Evolutionary conservation across 2,329 filamentous ascomycete species (phyloP).

Genomic region (Cryphonectria naterciae): DNA sequence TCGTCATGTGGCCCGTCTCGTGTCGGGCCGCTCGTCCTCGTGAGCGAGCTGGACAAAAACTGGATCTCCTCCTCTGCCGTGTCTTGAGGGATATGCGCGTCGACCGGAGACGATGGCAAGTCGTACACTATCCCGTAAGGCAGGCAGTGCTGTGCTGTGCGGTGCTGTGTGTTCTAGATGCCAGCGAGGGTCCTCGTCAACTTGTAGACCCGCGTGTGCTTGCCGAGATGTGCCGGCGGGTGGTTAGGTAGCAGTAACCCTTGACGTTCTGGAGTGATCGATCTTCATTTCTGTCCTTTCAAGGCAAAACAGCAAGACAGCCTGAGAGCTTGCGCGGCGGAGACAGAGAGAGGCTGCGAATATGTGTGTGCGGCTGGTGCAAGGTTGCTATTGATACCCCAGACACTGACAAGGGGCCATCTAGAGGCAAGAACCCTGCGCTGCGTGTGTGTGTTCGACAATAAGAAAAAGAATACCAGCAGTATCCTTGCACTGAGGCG

Average conservation of each 20-base stretch:
- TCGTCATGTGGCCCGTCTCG: slow-evolving; percentile 8
- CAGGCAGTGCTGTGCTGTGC: not conserved
- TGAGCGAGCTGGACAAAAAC: not conserved
- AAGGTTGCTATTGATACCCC: not conserved
- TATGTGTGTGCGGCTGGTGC: not conserved
- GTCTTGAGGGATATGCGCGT: slow-evolving; percentile 1
- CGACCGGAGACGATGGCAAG: slow-evolving; percentile 12
- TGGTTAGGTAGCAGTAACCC: not conserved
- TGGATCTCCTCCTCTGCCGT: not conserved
- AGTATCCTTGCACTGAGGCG: slow-evolving; percentile 25
- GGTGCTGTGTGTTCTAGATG: not conserved
- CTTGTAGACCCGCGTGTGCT: not conserved
- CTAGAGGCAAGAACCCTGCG: not conserved
- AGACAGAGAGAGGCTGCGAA: not conserved
- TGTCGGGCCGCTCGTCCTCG: not conserved
- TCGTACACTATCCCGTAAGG: not conserved
- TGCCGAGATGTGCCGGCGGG: not conserved
- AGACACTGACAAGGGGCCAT: not conserved
- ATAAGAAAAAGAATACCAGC: not conserved
- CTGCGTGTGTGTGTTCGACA: not conserved
- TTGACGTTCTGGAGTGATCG: not conserved
- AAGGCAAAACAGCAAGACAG: no score
- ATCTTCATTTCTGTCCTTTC: not conserved
- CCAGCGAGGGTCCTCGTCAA: not conserved
- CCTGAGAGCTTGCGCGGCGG: no score